Evolutionary conservation across 805 yeast genomes (phyloP), one percentile per base, ranked within the genome.

Genomic region (Trichomonascus vanleenenianus): DNA sequence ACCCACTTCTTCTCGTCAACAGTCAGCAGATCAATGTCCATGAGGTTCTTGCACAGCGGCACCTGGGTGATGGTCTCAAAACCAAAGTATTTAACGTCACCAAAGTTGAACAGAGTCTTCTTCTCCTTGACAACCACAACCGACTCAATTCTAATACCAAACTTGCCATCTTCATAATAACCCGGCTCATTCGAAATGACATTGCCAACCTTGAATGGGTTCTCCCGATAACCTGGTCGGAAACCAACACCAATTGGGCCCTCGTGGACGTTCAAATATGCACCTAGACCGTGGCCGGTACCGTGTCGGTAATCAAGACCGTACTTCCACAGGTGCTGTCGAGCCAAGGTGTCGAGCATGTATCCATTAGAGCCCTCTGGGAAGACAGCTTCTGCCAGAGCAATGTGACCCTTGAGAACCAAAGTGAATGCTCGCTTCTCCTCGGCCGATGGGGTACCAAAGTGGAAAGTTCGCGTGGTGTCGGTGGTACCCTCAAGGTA

Each of bases 211-310:
- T 71, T 64, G 25, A 69, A 50, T 4, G 87, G 79, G 38, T 73
- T 74, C 8, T 75, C 69, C 30, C 70, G 65, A 20, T 75, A 65
- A 12, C 73, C 67, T 20, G 69, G 64, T 56, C 72, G 70, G 59
- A 62, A 68, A 48, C 83, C 85, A 49, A 93, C 79, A 12, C 89
- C 95, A 45, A 91, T 74, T 1, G 97, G 97, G 0, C 94, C 93
- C 59, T 94, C 96, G 62, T 93, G 98, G 14, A 93, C 97, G 61
- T 83, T 83, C 39, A 94, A 77, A 60, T 74, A 91, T 16, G 89
- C 74, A 2, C 96, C 97, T n/a, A 93, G 84, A 3, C 98, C 98
- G 64, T 93, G 98, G 1, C 97, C 96, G 0, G 97, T 87, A 8
- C 98, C 97, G 64, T 93, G 98, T 51, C 81, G 77, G 61, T 85